Evolutionary conservation across 2,329 filamentous ascomycete species (phyloP), one percentile per base, ranked within the genome.

Genomic region (Colletotrichum sp.): DNA sequence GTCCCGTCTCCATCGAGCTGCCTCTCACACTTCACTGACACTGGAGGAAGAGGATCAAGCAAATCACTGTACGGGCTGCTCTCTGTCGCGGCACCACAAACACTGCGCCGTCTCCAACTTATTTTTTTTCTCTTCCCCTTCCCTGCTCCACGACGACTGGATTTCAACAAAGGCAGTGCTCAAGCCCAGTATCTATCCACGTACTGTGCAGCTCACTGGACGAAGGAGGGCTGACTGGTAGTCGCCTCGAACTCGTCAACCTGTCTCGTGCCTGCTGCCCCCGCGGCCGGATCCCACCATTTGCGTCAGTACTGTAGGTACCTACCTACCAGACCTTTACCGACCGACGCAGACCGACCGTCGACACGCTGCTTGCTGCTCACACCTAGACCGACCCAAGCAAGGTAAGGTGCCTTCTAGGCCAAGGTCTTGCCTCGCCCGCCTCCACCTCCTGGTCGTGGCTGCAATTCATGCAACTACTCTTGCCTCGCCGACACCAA

Each of bases 381-480:
- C 21, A 66, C 63, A 24, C 63, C 54, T 51, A 61, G 16, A 61
- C 57, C 43, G 43, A 47, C 43, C 43, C 43, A 51, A 51, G 43
- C 43, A 51, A 51, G 43, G 43, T 51, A n/a, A 21, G n/a, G 43
- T 51, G 21, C 43, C 43, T 51, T 47, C n/a, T 7, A 31, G 66
- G 66, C 29, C 55, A 34, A 43, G 65, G 65, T 43, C 54, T 58
- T 73, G 67, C 70, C 65, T 70, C 59, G 67, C 70, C 68, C 38
- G 64, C 58, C 72, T 74, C 72, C 72, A 69, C 72, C 72, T 69
- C 69, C 72, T 59, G 70, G 69, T 59, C 70, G 54, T 72, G 69
- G 61, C 72, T 63, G 34, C 66, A 51, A 66, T 73, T 72, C 65
- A 74, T 74, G 72, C 72, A 74, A 73, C 63, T 59, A 73, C 72